A percentile compares a stretch with the other conserved stretches of the same genome.
These are phyloP conservation scores for Chlorella sp. DNA, from an alignment of 139 green algal genomes.

Conservation along the genomic window DNA sequence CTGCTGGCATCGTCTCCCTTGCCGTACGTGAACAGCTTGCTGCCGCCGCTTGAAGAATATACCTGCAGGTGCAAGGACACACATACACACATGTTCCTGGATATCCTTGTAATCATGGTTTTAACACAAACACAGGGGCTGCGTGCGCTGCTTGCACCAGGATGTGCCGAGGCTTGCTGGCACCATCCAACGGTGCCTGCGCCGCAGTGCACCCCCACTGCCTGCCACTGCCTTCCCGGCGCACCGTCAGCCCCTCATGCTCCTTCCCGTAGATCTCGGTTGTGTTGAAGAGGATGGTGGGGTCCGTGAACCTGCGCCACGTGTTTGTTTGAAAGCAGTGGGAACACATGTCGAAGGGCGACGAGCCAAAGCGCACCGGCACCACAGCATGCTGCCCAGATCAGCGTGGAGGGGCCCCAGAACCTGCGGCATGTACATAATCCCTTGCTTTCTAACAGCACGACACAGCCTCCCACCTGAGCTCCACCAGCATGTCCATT, in stretches of 20 bases:
- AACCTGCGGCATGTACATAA: no score
- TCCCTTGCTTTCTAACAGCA: no score
- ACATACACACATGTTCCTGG: no score
- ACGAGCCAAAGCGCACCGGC: no score
- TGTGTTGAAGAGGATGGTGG: not conserved
- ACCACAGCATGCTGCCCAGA: no score
- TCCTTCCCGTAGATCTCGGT: not conserved
- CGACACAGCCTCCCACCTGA: not conserved
- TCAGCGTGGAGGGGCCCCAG: no score
- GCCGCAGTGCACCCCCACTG: not conserved
- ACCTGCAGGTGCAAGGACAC: not conserved
- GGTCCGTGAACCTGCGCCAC: not conserved
- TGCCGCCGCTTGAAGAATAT: not conserved
- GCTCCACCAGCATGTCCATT: not conserved
- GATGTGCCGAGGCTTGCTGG: not conserved
- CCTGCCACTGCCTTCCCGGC: not conserved
- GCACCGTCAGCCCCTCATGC: not conserved
- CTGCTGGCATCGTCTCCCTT: not conserved
- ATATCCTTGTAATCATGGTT: no score
- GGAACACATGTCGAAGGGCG: no score
- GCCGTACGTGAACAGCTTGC: conserved; percentile 17
- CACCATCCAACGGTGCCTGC: not conserved
- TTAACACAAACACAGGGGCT: no score
- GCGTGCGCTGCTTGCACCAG: no score
- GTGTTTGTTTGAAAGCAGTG: no score